These are phyloP conservation scores for Ophiostoma ulmi DNA, from an alignment of 2,329 filamentous ascomycete genomes.

Conservation along the genomic window DNA sequence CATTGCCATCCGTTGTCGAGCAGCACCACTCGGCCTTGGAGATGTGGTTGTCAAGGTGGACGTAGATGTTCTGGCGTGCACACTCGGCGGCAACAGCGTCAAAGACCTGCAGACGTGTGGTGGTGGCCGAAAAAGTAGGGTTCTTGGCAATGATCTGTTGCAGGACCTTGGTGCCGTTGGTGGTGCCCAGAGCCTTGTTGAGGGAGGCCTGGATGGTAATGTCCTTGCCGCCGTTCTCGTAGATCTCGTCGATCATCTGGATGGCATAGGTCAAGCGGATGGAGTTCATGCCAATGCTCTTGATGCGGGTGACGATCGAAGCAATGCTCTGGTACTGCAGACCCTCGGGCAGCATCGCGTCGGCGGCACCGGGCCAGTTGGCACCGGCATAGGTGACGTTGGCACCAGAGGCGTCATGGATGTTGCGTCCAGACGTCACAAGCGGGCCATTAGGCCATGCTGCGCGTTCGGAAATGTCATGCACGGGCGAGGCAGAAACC, in stretches of 20 bases:
- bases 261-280: conserved; percentile 60
- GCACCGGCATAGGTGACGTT: conserved; percentile 49
- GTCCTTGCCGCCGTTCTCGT: conserved; percentile 45
- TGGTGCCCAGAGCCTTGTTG: conserved; percentile 43
- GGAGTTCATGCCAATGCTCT: conserved; percentile 57
- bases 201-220: conserved; percentile 37
- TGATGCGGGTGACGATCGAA: conserved; percentile 51
- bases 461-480: too few relatives aligned
- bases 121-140: conserved; percentile 49
- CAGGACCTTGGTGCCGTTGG: conserved; percentile 50
- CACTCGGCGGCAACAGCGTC: conserved; percentile 58
- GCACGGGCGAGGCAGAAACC: background rate
- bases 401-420: conserved; percentile 40
- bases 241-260: conserved; percentile 58
- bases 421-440: conserved; percentile 39
- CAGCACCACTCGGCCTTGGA: conserved; percentile 57
- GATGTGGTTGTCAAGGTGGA: conserved; percentile 59
- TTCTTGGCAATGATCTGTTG: conserved; percentile 52
- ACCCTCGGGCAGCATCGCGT: conserved; percentile 62
- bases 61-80: conserved; percentile 49
- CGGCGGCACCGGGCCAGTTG: conserved; percentile 58
- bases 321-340: conserved; percentile 56
- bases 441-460: conserved; percentile 43
- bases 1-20: conserved; percentile 49
- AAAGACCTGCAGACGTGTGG: conserved; percentile 54